These are phyloP conservation scores for Pleurotus pulmonarius DNA, from an alignment of 768 basidiomycete species.

Conservation along the genomic window DNA sequence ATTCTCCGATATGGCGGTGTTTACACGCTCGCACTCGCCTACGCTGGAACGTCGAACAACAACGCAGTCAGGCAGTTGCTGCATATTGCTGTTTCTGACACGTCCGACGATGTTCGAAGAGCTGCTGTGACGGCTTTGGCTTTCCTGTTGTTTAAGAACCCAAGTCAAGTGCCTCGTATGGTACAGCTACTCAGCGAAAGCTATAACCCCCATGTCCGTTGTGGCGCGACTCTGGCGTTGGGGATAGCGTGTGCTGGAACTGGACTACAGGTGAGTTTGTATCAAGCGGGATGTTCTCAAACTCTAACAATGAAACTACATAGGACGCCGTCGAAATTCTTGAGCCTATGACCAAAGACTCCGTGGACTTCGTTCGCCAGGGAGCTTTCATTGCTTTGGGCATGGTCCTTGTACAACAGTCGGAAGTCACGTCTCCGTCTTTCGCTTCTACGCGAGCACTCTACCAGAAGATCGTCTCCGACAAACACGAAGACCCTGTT, in stretches of 20 bases:
- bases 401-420: constrained; percentile 96
- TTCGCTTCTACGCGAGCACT: constrained; percentile 76
- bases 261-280: constrained; percentile 70
- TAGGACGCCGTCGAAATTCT: constrained; percentile 95
- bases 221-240: constrained; percentile 92
- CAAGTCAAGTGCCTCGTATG: constrained; percentile 91
- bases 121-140: constrained; percentile 96
- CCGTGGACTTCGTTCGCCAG: constrained; percentile 97
- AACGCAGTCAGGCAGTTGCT: constrained; percentile 86
- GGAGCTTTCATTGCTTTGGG: constrained; percentile 94
- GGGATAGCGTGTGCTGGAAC: constrained; percentile 98
- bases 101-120: constrained; percentile 93
- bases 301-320: constrained; percentile 7
- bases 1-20: constrained; percentile 97
- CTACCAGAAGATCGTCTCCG: constrained; percentile 84
- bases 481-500: constrained; percentile 99
- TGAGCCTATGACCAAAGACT: constrained; percentile 97
- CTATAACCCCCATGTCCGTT: constrained; percentile 98
- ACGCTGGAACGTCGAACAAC: constrained; percentile 95
- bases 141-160: constrained; percentile 96
- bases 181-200: constrained; percentile 97
- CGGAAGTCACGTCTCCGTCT: constrained; percentile 84
- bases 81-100: constrained; percentile 97
- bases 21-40: constrained; percentile 93
- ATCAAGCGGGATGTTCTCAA: background rate